These are phyloP conservation scores for Nitzschia sp. DNA, from an alignment of 108 stramenopile species.

Conservation along the genomic window DNA sequence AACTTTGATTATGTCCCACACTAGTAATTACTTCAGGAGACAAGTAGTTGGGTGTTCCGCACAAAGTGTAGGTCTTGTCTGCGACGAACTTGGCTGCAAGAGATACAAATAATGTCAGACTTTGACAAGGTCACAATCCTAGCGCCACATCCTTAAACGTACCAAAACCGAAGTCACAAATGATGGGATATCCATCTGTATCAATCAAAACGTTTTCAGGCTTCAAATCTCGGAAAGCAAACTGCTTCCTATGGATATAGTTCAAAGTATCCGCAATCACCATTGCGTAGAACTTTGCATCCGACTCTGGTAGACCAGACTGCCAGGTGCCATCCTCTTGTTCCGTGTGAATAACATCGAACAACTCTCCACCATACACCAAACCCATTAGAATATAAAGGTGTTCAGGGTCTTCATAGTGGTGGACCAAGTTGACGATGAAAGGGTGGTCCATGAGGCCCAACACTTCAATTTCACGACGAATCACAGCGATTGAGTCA, in stretches of 20 bases:
- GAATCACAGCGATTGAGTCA: conserved; percentile 26
- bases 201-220: conserved; percentile 56
- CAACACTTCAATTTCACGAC: conserved; percentile 50
- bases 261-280: conserved; percentile 40
- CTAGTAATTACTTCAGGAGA: conserved; percentile 71
- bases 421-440: conserved; percentile 43
- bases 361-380: conserved; percentile 60
- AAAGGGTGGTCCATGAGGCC: conserved; percentile 56
- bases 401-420: conserved; percentile 49
- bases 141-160: conserved; percentile 44
- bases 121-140: conserved; percentile 18
- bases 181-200: conserved; percentile 82
- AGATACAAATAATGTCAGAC: not conserved
- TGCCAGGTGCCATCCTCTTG: conserved; percentile 38
- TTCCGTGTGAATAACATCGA: conserved; percentile 49
- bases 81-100: conserved; percentile 44
- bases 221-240: conserved; percentile 88
- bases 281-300: conserved; percentile 37
- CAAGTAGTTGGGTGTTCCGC: conserved; percentile 91
- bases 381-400: conserved; percentile 57
- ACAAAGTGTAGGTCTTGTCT: conserved; percentile 83
- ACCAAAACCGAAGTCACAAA: conserved; percentile 86
- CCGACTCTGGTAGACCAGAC: conserved; percentile 33
- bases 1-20: conserved; percentile 50
- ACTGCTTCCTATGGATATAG: conserved; percentile 61